Evolutionary conservation across 805 yeast species (phyloP).

Genomic region (Metschnikowia kofuensis): DNA sequence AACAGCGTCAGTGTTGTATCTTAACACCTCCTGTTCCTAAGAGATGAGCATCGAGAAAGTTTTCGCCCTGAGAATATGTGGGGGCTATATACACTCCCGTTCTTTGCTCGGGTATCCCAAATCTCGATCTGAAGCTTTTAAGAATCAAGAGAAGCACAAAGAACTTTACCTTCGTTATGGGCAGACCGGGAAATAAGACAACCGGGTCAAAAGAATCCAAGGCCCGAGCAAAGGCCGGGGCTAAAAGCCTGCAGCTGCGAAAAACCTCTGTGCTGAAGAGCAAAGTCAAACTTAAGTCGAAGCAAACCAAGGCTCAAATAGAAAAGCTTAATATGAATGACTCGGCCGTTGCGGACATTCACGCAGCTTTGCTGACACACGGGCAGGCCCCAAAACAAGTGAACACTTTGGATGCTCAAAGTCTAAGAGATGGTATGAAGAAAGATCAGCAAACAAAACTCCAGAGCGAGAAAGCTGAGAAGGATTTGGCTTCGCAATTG

Average conservation of each 20-base stretch:
- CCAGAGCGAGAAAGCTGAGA: conserved; percentile 31
- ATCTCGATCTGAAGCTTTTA: no score
- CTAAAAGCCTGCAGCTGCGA: neutral
- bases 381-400: conserved; percentile 17
- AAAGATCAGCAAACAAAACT: conserved; percentile 33
- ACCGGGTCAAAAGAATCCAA: neutral
- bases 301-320: conserved; percentile 31
- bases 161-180: no score
- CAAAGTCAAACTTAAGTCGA: conserved; percentile 20
- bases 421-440: conserved; percentile 36
- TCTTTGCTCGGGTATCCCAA: neutral
- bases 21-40: neutral
- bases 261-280: conserved; percentile 9
- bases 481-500: conserved; percentile 44
- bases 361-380: conserved; percentile 10
- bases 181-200: conserved; percentile 1
- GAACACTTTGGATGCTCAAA: conserved; percentile 34
- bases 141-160: no score
- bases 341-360: conserved; percentile 20
- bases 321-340: conserved; percentile 33
- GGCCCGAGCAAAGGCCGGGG: neutral
- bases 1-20: no score
- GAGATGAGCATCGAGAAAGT: conserved; percentile 12
- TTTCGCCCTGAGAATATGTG: neutral
- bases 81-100: neutral